phyloP scores from a whole-genome alignment of 1,139 yeast genomes.

The Taphrina deformans region DNA sequence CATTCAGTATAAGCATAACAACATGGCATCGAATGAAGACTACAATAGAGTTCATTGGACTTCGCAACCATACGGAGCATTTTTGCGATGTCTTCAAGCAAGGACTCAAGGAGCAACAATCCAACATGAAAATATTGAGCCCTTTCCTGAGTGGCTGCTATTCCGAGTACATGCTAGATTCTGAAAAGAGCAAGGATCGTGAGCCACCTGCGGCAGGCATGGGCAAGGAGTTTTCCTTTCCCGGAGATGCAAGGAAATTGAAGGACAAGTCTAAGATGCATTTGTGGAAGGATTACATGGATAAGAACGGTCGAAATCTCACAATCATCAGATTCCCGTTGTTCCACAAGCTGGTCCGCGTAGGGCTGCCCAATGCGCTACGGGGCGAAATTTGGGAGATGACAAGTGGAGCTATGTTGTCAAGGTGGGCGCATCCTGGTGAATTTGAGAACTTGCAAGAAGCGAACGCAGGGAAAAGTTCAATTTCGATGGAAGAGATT shows the following conservation, averaged over 20 bases:
- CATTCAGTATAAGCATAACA: constrained; percentile 73
- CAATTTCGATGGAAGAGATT: constrained; percentile 91
- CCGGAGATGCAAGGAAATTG: constrained; percentile 74
- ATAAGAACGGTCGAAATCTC: constrained; percentile 79
- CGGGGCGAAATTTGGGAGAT: constrained; percentile 97
- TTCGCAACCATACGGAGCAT: constrained; percentile 73
- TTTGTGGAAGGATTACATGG: constrained; percentile 88
- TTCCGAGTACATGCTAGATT: constrained; percentile 64
- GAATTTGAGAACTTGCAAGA: constrained; percentile 61
- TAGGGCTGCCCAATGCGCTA: constrained; percentile 86
- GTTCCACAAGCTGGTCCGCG: constrained; percentile 78
- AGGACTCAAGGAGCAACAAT: constrained; percentile 63
- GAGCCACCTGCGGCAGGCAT: constrained; percentile 85
- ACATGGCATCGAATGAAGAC: constrained; percentile 68
- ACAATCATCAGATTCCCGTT: constrained; percentile 71
- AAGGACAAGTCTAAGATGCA: constrained; percentile 85
- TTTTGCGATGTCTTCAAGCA: constrained; percentile 70
- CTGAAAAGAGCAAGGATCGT: constrained; percentile 28
- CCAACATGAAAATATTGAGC: constrained; percentile 59
- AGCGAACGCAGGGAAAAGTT: constrained; percentile 61
- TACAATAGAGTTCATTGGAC: constrained; percentile 72
- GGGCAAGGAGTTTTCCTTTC: constrained; percentile 65
- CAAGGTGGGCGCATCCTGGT: constrained; percentile 62
- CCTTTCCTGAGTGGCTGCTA: constrained; percentile 73
- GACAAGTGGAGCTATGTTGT: constrained; percentile 80